These are phyloP conservation scores for Penicillium tannophilum DNA, from an alignment of 495 filamentous ascomycete species.

Conservation along the genomic window DNA sequence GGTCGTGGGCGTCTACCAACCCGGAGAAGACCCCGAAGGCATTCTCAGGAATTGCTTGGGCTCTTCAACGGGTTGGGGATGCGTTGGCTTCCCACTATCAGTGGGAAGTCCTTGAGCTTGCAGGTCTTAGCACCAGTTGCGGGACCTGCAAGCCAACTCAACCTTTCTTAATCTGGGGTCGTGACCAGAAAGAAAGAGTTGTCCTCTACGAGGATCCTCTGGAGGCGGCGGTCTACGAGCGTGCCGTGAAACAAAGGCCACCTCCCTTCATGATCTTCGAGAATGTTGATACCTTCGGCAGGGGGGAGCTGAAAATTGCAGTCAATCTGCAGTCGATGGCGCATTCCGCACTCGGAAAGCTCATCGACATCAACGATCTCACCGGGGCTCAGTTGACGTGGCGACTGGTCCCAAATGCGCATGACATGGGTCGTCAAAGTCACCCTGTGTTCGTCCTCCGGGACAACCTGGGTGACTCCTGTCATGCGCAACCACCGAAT, in stretches of 20 bases:
- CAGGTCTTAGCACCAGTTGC: constrained; percentile 20
- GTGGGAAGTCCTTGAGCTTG: constrained; percentile 28
- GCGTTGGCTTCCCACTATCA: constrained; percentile 22
- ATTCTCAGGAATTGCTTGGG: constrained; percentile 35
- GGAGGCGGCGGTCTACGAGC: constrained; percentile 50
- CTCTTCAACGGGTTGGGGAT: constrained; percentile 29
- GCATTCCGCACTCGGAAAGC: constrained; percentile 53
- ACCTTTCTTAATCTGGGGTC: constrained; percentile 46
- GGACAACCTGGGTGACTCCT: constrained; percentile 47
- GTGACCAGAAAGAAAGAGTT: constrained; percentile 20
- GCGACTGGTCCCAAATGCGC: constrained; percentile 54
- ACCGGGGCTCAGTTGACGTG: constrained; percentile 39
- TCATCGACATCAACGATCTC: constrained; percentile 24
- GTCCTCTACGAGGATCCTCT: constrained; percentile 49
- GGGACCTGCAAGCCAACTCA: constrained; percentile 43
- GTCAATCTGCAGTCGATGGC: constrained; percentile 58
- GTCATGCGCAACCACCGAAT: constrained; percentile 39
- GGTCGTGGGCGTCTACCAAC: constrained; percentile 24
- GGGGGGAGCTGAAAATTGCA: constrained; percentile 46
- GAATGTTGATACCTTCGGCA: constrained; percentile 27
- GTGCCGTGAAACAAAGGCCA: constrained; percentile 50
- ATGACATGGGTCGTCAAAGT: constrained; percentile 29
- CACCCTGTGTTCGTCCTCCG: constrained; percentile 42
- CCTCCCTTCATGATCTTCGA: constrained; percentile 47
- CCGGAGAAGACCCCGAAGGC: constrained; percentile 19